A percentile compares a stretch with the other conserved stretches of the same genome.
Conservation (phyloP, 83 land plant genomes). For the Larix sibirica region DNA sequence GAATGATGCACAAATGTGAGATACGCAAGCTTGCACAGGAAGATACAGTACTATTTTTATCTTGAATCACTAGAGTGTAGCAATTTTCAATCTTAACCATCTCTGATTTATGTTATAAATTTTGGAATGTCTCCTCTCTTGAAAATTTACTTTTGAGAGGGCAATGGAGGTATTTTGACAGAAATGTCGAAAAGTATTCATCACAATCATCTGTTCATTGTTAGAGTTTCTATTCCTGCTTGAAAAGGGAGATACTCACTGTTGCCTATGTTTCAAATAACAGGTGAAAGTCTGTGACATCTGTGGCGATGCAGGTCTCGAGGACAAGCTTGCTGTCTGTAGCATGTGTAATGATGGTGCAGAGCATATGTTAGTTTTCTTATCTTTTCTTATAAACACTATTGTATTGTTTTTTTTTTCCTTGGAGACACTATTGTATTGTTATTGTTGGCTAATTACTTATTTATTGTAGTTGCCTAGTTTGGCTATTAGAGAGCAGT, state of each 20-base stretch:
- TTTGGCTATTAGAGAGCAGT: not conserved
- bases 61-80: not conserved
- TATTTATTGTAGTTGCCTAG: not conserved
- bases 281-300: slow-evolving; percentile 98
- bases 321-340: slow-evolving; percentile 85
- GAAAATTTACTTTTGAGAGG: not conserved
- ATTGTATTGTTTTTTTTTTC: not conserved
- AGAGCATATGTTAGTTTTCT: slow-evolving; percentile 81
- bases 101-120: not conserved
- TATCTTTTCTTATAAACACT: not conserved
- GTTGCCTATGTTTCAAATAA: slow-evolving; percentile 7
- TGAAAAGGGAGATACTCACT: not conserved
- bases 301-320: slow-evolving; percentile 94
- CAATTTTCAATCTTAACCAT: not conserved
- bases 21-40: not conserved
- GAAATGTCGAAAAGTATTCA: not conserved
- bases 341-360: slow-evolving; percentile 92
- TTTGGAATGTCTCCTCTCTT: not conserved
- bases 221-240: not conserved
- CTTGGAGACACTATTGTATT: not conserved
- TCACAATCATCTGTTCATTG: not conserved
- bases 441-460: not conserved
- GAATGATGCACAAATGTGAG: not conserved
- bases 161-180: not conserved
- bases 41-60: not conserved